These are phyloP conservation scores for Trichoderma citrinoviride DNA, from an alignment of 2,329 filamentous ascomycete genomes.

Conservation along the genomic window DNA sequence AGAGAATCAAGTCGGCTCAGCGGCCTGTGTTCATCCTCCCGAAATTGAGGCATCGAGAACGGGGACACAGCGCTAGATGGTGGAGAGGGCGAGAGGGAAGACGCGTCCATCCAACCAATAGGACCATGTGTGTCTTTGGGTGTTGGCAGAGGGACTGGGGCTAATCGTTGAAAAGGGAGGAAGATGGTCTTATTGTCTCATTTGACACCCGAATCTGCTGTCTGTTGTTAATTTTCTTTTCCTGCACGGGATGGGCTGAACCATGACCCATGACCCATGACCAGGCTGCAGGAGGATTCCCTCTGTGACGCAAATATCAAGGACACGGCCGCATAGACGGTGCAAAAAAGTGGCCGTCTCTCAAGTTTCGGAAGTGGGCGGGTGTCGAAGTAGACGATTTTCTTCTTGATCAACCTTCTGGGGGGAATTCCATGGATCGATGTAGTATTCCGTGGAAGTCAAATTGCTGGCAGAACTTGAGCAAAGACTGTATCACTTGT, in stretches of 20 bases:
- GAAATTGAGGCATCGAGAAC: constrained; percentile 5
- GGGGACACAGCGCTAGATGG: neutral
- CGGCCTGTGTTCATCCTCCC: neutral
- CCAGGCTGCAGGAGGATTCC: neutral
- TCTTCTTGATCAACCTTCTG: neutral
- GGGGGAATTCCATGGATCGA: neutral
- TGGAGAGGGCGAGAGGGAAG: neutral
- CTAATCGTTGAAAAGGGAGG: constrained; percentile 11
- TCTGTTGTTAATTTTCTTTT: neutral
- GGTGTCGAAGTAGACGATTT: neutral
- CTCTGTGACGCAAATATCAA: neutral
- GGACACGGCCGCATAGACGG: neutral
- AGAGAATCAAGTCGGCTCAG: neutral
- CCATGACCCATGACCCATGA: neutral
- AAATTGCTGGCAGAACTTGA: neutral
- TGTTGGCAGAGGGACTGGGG: neutral
- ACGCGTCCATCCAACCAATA: constrained; percentile 1
- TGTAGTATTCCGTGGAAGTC: neutral
- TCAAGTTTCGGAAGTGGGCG: neutral
- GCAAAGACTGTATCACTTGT: neutral
- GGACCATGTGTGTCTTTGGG: neutral
- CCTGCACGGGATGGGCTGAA: neutral
- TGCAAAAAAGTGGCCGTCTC: neutral
- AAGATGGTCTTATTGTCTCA: constrained; percentile 1
- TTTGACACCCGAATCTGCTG: neutral